Percentiles rank a stretch among this genome's conserved stretches.
Evolutionary conservation across 495 filamentous ascomycete genomes (phyloP).

Genomic region (Aspergillus bertholletiae): DNA sequence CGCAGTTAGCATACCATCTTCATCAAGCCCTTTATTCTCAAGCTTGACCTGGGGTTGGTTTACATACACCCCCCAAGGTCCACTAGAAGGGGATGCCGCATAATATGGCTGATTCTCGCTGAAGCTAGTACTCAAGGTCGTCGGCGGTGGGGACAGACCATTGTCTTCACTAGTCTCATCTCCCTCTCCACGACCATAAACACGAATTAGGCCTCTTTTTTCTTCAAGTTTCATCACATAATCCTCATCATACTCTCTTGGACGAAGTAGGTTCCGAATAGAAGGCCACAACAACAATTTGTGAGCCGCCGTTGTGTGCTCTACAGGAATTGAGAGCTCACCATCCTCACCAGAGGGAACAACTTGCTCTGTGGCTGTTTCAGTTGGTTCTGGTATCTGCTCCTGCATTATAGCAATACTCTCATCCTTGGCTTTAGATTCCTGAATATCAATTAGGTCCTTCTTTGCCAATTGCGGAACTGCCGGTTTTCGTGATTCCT

Average conservation of each 20-base stretch:
- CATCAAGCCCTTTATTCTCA: conserved; percentile 48
- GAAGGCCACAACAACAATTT: conserved; percentile 69
- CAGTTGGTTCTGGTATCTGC: not conserved
- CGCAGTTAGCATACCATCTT: conserved; percentile 62
- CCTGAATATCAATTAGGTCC: conserved; percentile 9
- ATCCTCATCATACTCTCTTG: conserved; percentile 46
- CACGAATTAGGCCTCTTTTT: conserved; percentile 66
- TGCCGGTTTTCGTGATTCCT: conserved; percentile 10
- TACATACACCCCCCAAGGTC: conserved; percentile 31
- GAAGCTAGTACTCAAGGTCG: conserved; percentile 10
- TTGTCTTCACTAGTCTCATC: conserved; percentile 44
- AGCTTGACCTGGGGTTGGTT: conserved; percentile 9
- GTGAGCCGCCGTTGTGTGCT: conserved; percentile 80
- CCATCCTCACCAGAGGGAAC: conserved; percentile 34
- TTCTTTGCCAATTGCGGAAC: conserved; percentile 13
- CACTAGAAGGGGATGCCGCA: conserved; percentile 14
- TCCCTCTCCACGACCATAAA: conserved; percentile 79
- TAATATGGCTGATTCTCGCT: conserved; percentile 21
- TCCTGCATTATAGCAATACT: not conserved
- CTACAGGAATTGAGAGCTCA: conserved; percentile 64
- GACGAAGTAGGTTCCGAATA: conserved; percentile 53
- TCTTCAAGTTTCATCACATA: conserved; percentile 77
- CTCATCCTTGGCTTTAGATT: conserved; percentile 14
- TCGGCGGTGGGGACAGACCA: conserved; percentile 17
- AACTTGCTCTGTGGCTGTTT: not conserved